These are phyloP conservation scores for Venturia nashicola DNA, from an alignment of 2,329 filamentous ascomycete genomes.

Conservation along the genomic window DNA sequence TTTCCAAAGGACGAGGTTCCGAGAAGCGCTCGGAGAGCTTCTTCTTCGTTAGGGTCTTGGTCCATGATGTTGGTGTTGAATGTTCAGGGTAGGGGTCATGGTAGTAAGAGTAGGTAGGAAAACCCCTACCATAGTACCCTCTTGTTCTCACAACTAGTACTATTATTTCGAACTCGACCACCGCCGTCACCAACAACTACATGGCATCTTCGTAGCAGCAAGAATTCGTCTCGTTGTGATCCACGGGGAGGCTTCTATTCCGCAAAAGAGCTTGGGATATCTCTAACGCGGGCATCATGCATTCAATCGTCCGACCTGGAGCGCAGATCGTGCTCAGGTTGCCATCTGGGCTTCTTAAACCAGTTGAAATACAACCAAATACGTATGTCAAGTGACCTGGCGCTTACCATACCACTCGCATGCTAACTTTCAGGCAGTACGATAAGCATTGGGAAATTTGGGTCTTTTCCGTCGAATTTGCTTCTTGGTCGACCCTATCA, in stretches of 20 bases:
- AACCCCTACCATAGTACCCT: not conserved
- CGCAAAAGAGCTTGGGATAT: not conserved
- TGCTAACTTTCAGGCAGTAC: constrained; percentile 40
- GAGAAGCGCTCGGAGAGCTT: constrained; percentile 8
- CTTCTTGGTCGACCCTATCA: constrained; percentile 86
- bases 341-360: constrained; percentile 45
- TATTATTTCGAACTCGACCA: not conserved
- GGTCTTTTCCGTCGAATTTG: constrained; percentile 77
- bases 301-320: constrained; percentile 24
- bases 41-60: constrained; percentile 6
- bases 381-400: constrained; percentile 41
- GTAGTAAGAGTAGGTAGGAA: no score
- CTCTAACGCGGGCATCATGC: not conserved
- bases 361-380: constrained; percentile 48
- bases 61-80: constrained; percentile 4
- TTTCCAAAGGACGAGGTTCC: constrained; percentile 11
- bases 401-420: constrained; percentile 9
- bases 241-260: not conserved
- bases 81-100: not conserved
- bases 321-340: constrained; percentile 42
- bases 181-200: no score
- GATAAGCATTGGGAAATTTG: constrained; percentile 86
- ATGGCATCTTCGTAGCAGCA: not conserved
- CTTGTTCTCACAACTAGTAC: not conserved
- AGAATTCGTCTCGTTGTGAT: not conserved